phyloP scores from a whole-genome alignment of 2,329 filamentous ascomycete species.

The Volutella citrinella region DNA sequence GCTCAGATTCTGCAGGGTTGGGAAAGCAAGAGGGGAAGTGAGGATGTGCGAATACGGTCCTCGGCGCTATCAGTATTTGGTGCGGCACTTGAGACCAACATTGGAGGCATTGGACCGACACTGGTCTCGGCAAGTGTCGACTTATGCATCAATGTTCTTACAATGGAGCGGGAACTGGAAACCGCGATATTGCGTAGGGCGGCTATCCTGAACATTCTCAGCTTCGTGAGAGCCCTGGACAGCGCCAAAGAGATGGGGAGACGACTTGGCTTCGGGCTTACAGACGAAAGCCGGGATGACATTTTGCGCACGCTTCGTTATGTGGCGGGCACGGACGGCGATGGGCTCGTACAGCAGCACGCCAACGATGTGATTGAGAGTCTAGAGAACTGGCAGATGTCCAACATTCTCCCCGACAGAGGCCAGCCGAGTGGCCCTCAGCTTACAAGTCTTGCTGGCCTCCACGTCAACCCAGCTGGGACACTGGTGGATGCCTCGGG shows the following conservation, averaged over 20 bases:
- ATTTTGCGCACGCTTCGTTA: slow-evolving; percentile 62
- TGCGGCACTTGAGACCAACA: slow-evolving; percentile 56
- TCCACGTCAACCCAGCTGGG: slow-evolving; percentile 33
- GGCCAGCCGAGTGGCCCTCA: slow-evolving; percentile 19
- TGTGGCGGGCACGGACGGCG: slow-evolving; percentile 62
- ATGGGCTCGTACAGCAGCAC: slow-evolving; percentile 66
- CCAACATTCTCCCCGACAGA: slow-evolving; percentile 42
- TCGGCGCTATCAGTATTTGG: slow-evolving; percentile 68
- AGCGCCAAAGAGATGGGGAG: slow-evolving; percentile 44
- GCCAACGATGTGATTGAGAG: slow-evolving; percentile 65
- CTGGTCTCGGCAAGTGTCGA: slow-evolving; percentile 58
- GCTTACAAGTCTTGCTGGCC: slow-evolving; percentile 34
- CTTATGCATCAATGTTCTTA: slow-evolving; percentile 59
- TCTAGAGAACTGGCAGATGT: slow-evolving; percentile 59
- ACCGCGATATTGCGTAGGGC: slow-evolving; percentile 65
- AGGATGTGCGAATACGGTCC: slow-evolving; percentile 67
- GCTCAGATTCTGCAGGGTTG: slow-evolving; percentile 63
- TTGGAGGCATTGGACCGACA: slow-evolving; percentile 51
- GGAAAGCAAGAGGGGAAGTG: slow-evolving; percentile 62
- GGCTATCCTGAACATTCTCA: slow-evolving; percentile 61
- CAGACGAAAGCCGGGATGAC: slow-evolving; percentile 54
- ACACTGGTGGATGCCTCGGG: slow-evolving; percentile 21
- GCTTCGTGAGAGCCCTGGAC: slow-evolving; percentile 59
- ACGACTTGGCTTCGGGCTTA: slow-evolving; percentile 52
- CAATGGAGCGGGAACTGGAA: slow-evolving; percentile 57